phyloP scores from a whole-genome alignment of 345 rosid genomes.

The Melaleuca quinquenervia region DNA sequence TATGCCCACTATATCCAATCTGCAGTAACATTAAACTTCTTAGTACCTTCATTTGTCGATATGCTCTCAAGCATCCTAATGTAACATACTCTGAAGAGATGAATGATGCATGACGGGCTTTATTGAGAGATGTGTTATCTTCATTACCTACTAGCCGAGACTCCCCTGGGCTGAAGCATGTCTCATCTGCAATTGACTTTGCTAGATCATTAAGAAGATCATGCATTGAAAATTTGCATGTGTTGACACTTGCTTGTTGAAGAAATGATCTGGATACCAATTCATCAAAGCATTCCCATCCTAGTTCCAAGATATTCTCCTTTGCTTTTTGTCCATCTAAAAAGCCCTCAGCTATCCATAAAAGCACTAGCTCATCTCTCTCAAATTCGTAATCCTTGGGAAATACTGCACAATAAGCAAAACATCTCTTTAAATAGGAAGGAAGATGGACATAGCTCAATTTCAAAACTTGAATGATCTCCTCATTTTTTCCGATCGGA shows the following conservation, averaged over 20 bases:
- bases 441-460: neutral
- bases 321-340: neutral
- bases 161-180: neutral
- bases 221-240: neutral
- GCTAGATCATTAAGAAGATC: neutral
- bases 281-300: neutral
- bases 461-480: neutral
- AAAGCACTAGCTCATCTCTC: neutral
- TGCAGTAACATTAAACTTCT: neutral
- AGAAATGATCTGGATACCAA: neutral
- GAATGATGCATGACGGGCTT: neutral
- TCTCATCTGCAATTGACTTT: neutral
- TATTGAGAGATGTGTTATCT: neutral
- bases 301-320: neutral
- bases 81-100: accelerated
- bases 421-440: neutral
- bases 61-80: neutral
- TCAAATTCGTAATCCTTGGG: neutral
- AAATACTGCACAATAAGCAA: neutral
- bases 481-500: accelerated
- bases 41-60: neutral
- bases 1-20: neutral
- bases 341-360: neutral
- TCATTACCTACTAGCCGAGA: accelerated
- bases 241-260: neutral